Evolutionary conservation across 345 rosid species (phyloP), one percentile per base, ranked within the genome.

Genomic region (Acer negundo): DNA sequence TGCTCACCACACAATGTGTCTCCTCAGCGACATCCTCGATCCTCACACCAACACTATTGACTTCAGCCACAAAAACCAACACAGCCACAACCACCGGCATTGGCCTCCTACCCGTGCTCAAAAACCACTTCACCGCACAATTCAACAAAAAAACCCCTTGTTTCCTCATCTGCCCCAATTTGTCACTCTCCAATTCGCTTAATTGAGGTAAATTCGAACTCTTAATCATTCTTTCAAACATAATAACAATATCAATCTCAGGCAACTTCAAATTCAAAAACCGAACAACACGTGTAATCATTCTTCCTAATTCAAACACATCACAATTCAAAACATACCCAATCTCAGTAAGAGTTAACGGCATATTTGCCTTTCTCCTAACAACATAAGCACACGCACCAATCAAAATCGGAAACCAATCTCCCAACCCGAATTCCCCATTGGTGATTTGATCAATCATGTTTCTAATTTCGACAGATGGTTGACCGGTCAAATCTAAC

Each of bases 121-220:
- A 65, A 83, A 78, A 89, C 97, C 99, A 95, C 81, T 87, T 95
- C 55, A 90, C 80, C 0, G 87, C 78, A 84, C 97, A 93, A 75
- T 95, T 93, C 70, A 90, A 80, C 85, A 95, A 76, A 73, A 95
- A 91, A 7, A 72, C 80, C 4, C 98, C 98, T 81, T 93, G 98
- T 76, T 86, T 82, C 77, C 58, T 75, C 85, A 95, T 79, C 70
- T 63, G 86, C 74, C 83, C 90, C 69, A 78, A 68, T 72, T 75
- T 82, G 9, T 82, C 89, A 22, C 68, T 75, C n/a, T 80, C 90
- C 47, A 93, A 58, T 20, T 84, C 74, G 17, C 74, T 67, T 38
- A 86, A 77, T 16, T 56, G 70, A 10, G 75, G 19, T 11, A 81
- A 86, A 67, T 62, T 84, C 3, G 80, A 86, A 71, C 67, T 83